Percentiles rank a stretch among this genome's conserved stretches.
phyloP scores from a whole-genome alignment of 2,329 filamentous ascomycete genomes.

The Fonsecaea multimorphosa region DNA sequence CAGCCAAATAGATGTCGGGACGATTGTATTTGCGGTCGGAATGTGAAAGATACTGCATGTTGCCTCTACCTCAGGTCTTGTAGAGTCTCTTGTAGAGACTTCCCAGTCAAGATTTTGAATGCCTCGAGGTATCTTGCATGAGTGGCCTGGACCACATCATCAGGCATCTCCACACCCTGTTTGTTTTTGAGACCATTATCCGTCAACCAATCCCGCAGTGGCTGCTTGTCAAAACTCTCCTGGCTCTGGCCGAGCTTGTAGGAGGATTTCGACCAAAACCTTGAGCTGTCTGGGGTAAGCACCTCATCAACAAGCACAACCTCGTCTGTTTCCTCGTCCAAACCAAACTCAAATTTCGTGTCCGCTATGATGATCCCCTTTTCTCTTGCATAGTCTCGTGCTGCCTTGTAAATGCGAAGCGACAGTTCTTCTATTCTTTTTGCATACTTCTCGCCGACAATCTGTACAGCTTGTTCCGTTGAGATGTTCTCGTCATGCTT shows the following conservation, averaged over 20 bases:
- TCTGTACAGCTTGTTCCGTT: constrained; percentile 65
- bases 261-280: constrained; percentile 80
- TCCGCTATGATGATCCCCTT: constrained; percentile 78
- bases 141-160: constrained; percentile 72
- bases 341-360: constrained; percentile 78
- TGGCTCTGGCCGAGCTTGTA: constrained; percentile 77
- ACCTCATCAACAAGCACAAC: constrained; percentile 84
- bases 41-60: background rate
- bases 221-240: constrained; percentile 88
- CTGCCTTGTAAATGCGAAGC: constrained; percentile 67
- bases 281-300: constrained; percentile 79
- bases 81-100: constrained; percentile 45
- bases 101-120: constrained; percentile 71
- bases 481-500: constrained; percentile 86
- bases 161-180: constrained; percentile 72
- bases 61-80: constrained; percentile 23
- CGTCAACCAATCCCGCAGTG: constrained; percentile 81
- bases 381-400: constrained; percentile 66
- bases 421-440: constrained; percentile 69
- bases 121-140: constrained; percentile 76
- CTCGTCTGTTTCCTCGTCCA: constrained; percentile 68
- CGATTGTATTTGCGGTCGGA: background rate
- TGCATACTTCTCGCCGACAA: constrained; percentile 71
- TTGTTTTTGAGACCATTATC: constrained; percentile 75
- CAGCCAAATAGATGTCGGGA: background rate